Base-by-base conservation (phyloP, 2,329 filamentous ascomycete species). In the Trichoderma gracile region DNA sequence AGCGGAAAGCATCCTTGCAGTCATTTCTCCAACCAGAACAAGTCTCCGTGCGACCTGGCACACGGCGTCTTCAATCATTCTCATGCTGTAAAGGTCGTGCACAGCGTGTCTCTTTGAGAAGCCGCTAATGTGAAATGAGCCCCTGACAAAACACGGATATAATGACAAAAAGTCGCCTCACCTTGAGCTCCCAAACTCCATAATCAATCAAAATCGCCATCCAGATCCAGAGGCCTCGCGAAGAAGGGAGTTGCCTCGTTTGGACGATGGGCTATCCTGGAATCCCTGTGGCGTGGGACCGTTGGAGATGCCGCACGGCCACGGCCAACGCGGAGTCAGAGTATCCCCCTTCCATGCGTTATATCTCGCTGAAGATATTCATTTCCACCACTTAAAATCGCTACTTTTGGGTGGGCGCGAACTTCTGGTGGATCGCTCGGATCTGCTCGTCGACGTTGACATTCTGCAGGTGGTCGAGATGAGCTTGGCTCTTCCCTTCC, bases 391-490 rank as follows among this genome's bases (percentile, higher is more conserved):
- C 21, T 27, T 27, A 7, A 14, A 25, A 53, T 27, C 4, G 10
- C 30, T 68, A 77, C 70, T 75, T 77, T 71, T 74, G 77, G 8
- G 1, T 38, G 10, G 76, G 74, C 8, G 74, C 76, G 73, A 85
- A 86, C 68, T 81, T 83, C 68, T 85, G 81, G 66, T 86, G 83
- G 46, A 86, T 85, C 3, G 81, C 81, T 15, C 89, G 83, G 68
- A 96, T 92, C 78, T 96, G 92, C 75, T 96, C 92, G 74, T 95
- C 90, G 43, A 96, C 88, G 73, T 92, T 94, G 76, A 90, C 86
- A 61, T 80, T 85, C 73, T 88, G 85, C 78, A 89, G 82, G 70
- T 87, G 84, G 68, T 73, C 83, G 73, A 79, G 84, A 45, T 84
- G 81, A 3, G 78, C 77, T 67, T 80, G 78, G 66, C 73, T 84